Conservation (phyloP, 257 asterid genomes). For the Ilex asprella region DNA sequence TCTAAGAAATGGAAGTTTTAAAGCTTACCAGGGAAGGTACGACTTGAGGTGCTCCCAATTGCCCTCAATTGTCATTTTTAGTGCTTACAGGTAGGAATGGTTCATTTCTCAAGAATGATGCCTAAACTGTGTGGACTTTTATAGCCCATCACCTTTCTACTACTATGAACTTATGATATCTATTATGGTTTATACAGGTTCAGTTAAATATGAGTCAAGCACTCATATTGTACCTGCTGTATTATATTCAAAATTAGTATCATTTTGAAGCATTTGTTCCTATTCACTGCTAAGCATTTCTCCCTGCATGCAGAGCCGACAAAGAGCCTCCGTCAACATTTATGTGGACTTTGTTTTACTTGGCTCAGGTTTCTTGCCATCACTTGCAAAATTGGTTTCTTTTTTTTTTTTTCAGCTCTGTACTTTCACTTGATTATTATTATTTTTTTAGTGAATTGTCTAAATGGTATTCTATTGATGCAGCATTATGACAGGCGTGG, state of each 20-base stretch:
- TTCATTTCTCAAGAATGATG: too few species aligned
- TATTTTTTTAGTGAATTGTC: conserved; percentile 9
- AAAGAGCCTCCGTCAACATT: conserved; percentile 96
- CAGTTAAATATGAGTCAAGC: not conserved
- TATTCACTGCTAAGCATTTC: conserved; percentile 5
- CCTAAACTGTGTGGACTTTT: too few species aligned
- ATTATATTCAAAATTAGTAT: not conserved
- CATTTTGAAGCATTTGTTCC: not conserved
- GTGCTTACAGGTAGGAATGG: too few species aligned
- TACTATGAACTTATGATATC: too few species aligned
- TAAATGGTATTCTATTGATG: conserved; percentile 28
- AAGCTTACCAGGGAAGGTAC: too few species aligned
- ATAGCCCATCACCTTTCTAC: too few species aligned
- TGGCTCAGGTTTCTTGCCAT: conserved; percentile 76
- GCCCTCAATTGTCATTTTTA: too few species aligned
- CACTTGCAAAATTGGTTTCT: conserved; percentile 8
- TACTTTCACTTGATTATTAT: conserved; percentile 3
- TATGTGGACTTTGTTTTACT: conserved; percentile 83
- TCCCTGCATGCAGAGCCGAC: conserved; percentile 45
- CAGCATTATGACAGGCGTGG: conserved; percentile 95
- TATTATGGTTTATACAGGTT: too few species aligned
- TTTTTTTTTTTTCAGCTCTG: conserved; percentile 3
- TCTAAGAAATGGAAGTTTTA: too few species aligned
- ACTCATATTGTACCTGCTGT: not conserved
- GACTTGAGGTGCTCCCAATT: too few species aligned